Conservation (phyloP, 352 stramenopile genomes). For the Phytopythium chamaehyphon region DNA sequence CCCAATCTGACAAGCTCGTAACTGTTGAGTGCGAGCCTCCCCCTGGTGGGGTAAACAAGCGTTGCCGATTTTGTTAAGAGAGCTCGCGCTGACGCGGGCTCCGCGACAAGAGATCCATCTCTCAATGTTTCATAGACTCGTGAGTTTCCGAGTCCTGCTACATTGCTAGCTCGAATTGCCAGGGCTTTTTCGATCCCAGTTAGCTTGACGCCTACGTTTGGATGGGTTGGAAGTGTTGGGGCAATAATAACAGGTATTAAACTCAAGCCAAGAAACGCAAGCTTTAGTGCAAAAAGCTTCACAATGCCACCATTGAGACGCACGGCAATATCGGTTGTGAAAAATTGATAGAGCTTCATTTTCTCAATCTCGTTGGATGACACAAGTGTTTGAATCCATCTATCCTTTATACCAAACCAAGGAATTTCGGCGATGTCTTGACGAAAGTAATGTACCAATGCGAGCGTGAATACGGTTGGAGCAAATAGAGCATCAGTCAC, state of each 20-base stretch:
- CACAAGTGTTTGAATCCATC: constrained; percentile 5
- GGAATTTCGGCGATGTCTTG: not conserved
- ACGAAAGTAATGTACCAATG: constrained; percentile 8
- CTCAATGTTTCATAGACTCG: not conserved
- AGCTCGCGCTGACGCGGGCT: not conserved
- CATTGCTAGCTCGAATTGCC: not conserved
- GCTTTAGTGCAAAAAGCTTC: constrained; percentile 8
- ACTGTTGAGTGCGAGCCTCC: constrained; percentile 1
- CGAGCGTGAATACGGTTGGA: constrained; percentile 17
- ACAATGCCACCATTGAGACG: constrained; percentile 12
- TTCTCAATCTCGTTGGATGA: constrained; percentile 9
- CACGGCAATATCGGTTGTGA: constrained; percentile 10
- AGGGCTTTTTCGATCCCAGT: constrained; percentile 4
- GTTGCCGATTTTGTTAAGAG: not conserved
- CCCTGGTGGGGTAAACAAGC: no score
- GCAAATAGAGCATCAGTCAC: constrained; percentile 24
- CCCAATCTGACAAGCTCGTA: no score
- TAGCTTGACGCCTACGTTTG: not conserved
- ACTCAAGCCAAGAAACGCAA: constrained; percentile 8
- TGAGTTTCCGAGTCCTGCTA: not conserved
- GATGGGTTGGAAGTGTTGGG: not conserved
- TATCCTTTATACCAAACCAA: constrained; percentile 9
- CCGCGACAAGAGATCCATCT: no score
- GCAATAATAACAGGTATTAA: constrained; percentile 6
- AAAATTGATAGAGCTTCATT: constrained; percentile 7